A percentile compares a stretch with the other conserved stretches of the same genome.
Evolutionary conservation across 1,139 yeast species (phyloP).

Genomic region (Yamadazyma sp.): DNA sequence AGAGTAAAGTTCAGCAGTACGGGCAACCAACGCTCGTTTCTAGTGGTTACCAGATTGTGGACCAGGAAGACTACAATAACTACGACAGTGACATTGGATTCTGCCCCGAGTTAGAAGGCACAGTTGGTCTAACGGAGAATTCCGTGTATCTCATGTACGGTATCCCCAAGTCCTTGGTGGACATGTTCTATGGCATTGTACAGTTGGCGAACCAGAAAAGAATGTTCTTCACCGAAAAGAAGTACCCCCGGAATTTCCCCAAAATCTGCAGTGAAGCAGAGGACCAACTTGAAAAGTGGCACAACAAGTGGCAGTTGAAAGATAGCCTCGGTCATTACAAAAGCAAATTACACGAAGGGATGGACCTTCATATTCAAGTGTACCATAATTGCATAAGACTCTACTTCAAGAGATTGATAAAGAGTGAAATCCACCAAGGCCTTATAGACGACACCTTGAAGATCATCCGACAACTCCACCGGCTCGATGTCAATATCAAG

Average conservation of each 20-base stretch:
- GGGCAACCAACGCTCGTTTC: slow-evolving; percentile 6
- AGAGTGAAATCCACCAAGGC: slow-evolving; percentile 34
- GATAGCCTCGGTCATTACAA: slow-evolving; percentile 15
- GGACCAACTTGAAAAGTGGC: slow-evolving; percentile 49
- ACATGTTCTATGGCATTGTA: slow-evolving; percentile 45
- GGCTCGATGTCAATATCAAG: neutral
- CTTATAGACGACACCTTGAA: slow-evolving; percentile 1
- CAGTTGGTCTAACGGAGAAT: slow-evolving; percentile 14
- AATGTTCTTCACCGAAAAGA: slow-evolving; percentile 41
- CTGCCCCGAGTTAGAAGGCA: slow-evolving; percentile 6
- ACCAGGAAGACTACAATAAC: slow-evolving; percentile 13
- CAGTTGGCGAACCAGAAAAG: slow-evolving; percentile 54
- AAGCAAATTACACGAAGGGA: slow-evolving; percentile 36
- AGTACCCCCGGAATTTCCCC: slow-evolving; percentile 57
- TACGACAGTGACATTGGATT: slow-evolving; percentile 10
- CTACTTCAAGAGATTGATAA: slow-evolving; percentile 46
- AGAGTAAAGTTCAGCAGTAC: neutral
- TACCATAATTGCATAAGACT: slow-evolving; percentile 46
- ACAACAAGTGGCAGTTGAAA: slow-evolving; percentile 18
- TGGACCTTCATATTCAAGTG: slow-evolving; percentile 36
- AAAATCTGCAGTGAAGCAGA: slow-evolving; percentile 54
- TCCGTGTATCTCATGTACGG: slow-evolving; percentile 47
- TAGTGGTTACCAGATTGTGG: slow-evolving; percentile 7
- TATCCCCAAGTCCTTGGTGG: slow-evolving; percentile 44
- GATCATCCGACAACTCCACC: neutral